These are phyloP conservation scores for Pneumocystis sp. DNA, from an alignment of 1,139 yeast genomes.

Conservation along the genomic window DNA sequence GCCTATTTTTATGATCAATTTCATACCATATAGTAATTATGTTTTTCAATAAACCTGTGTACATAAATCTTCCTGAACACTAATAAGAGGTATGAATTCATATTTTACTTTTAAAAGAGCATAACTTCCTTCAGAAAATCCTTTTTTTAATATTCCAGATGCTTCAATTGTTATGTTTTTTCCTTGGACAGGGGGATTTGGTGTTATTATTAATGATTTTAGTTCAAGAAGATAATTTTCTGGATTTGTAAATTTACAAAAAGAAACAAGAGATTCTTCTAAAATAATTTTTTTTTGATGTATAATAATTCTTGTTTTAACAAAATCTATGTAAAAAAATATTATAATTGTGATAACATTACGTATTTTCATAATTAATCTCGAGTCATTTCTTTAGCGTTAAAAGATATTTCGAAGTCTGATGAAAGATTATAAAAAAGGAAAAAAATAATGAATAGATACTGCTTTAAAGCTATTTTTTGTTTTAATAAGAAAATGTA, in stretches of 20 bases:
- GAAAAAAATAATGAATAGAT: too few species aligned
- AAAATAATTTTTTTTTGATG: neutral
- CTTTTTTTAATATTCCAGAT: conserved; percentile 41
- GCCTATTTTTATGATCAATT: neutral
- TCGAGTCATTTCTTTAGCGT: neutral
- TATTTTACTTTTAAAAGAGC: conserved; percentile 85
- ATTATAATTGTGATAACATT: neutral
- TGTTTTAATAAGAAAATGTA: too few species aligned
- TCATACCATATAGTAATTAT: neutral
- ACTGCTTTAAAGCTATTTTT: too few species aligned
- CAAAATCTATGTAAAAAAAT: neutral
- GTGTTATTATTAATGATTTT: conserved; percentile 44
- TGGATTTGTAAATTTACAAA: conserved; percentile 18
- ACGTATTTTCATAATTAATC: neutral
- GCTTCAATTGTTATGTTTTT: conserved; percentile 65
- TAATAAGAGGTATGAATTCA: conserved; percentile 75
- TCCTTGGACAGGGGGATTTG: conserved; percentile 84
- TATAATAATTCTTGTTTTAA: neutral
- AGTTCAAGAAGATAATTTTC: conserved; percentile 44
- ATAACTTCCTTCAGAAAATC: conserved; percentile 69
- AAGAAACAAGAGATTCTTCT: neutral
- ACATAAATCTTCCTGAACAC: conserved; percentile 80
- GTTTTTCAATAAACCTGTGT: conserved; percentile 38
- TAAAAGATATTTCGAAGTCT: too few species aligned
- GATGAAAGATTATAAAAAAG: too few species aligned